A percentile compares a stretch with the other conserved stretches of the same genome.
Evolutionary conservation across 306 rosid species (phyloP).

Genomic region (Mimosa pudica): DNA sequence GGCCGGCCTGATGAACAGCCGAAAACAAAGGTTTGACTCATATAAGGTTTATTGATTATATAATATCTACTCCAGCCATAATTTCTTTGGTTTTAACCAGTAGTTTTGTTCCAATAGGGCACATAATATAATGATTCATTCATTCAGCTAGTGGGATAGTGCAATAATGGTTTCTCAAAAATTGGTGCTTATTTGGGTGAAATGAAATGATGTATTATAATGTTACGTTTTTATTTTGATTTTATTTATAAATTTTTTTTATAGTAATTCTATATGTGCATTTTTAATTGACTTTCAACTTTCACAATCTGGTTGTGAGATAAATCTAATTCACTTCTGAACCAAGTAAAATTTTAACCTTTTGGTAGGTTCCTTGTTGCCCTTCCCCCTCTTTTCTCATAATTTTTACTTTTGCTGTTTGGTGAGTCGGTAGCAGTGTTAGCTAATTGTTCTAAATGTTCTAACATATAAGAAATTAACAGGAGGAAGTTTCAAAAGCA

Average conservation of each 20-base stretch:
- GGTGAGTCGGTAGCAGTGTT: background rate
- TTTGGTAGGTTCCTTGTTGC: constrained; percentile 6
- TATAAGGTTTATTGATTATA: constrained; percentile 24
- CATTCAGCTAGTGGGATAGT: constrained; percentile 9
- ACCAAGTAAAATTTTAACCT: constrained; percentile 21
- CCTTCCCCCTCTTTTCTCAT: background rate
- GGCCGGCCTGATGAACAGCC: constrained; percentile 61
- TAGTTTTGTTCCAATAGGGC: background rate
- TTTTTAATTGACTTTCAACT: constrained; percentile 14
- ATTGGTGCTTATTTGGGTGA: no score
- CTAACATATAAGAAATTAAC: constrained; percentile 40
- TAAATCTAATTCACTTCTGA: background rate
- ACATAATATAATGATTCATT: constrained; percentile 11
- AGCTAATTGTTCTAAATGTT: constrained; percentile 30
- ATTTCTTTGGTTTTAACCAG: background rate
- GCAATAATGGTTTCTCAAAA: background rate
- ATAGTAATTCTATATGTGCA: constrained; percentile 15
- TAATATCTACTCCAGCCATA: background rate
- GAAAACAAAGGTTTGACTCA: constrained; percentile 58
- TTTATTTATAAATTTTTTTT: background rate
- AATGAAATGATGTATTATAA: background rate
- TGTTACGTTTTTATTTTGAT: background rate
- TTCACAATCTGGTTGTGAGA: constrained; percentile 6
- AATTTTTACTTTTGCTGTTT: constrained; percentile 7
- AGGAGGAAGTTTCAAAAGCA: constrained; percentile 69